Base-by-base conservation (phyloP, 2,329 filamentous ascomycete species). In the Ceratocystis destructans region DNA sequence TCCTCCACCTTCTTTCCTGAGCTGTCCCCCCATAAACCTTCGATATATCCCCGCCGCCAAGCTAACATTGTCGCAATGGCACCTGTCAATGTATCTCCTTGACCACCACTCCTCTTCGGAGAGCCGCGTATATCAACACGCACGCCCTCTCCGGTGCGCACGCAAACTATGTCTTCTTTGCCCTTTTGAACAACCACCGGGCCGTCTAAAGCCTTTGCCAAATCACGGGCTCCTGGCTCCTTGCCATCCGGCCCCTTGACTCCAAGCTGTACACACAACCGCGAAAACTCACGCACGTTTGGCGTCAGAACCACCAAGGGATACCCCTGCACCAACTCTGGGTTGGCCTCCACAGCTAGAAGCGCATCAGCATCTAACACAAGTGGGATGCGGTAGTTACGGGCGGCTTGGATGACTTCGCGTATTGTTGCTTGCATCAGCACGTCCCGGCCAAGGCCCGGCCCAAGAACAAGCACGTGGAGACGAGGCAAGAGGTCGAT, bases 141-240 rank as follows among this genome's bases (percentile, higher is more conserved):
- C n/a, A 65, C 64, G 8, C 20, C 41, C 44, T 17, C 3, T 28
- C 61, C 44, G 15, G 15, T 22, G 3, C 22, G 28, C 37, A 15
- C 61, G 22, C 61, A 57, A 68, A 99, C 89, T 70, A 87, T 85
- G 76, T 99, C 94, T 69, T 84, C 84, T 1, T 76, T 74, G 1
- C 94, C 94, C 79, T 99, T 99, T 75, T 96, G 89, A 57, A 97
- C 82, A 66, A 99, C 86, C 0, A 90, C 95, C 37, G 96, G 90
- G 1, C 94, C 94, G 1, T 88, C 90, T 61, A 97, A 83, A 0
- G 86, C 87, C 68, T 81, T 82, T 0, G 91, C 86, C 50, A 99
- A 77, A 17, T 75, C 78, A 82, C 87, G 79, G 73, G 91, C 83
- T 63, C 12, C 28, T 25, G 28, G 53, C 15, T 59, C 12, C 22